These are phyloP conservation scores for Candida manassasensis DNA, from an alignment of 805 yeast species.

Conservation along the genomic window DNA sequence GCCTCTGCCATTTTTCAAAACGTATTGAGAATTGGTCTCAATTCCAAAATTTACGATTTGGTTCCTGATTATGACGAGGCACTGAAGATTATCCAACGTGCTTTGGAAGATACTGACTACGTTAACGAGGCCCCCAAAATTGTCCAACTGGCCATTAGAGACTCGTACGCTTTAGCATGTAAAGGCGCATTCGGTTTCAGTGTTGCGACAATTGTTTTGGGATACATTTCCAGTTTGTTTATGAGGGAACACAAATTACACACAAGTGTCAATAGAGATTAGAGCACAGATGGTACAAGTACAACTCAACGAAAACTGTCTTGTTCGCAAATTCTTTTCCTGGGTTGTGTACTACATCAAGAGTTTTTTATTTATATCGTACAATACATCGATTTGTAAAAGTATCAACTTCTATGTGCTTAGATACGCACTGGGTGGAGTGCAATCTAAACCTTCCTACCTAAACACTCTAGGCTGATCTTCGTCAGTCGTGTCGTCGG, in stretches of 20 bases:
- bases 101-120: constrained; percentile 55
- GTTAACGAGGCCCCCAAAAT: constrained; percentile 49
- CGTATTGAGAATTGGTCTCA: constrained; percentile 28
- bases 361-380: too few relatives aligned
- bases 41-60: constrained; percentile 12
- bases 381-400: too few relatives aligned
- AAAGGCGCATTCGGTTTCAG: constrained; percentile 52
- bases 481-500: background rate
- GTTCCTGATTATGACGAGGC: constrained; percentile 34
- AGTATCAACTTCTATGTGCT: too few relatives aligned
- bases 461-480: background rate
- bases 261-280: constrained; percentile 44
- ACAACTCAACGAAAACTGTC: too few relatives aligned
- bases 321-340: too few relatives aligned
- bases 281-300: too few relatives aligned
- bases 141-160: constrained; percentile 43
- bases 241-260: constrained; percentile 59
- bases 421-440: too few relatives aligned
- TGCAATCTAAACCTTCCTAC: background rate
- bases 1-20: constrained; percentile 65
- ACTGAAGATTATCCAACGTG: constrained; percentile 42
- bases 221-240: constrained; percentile 39
- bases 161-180: constrained; percentile 49
- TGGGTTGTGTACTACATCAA: too few relatives aligned
- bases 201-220: constrained; percentile 33